phyloP scores from a whole-genome alignment of 164 flowering plant genomes.

The Hamamelis virginiana region DNA sequence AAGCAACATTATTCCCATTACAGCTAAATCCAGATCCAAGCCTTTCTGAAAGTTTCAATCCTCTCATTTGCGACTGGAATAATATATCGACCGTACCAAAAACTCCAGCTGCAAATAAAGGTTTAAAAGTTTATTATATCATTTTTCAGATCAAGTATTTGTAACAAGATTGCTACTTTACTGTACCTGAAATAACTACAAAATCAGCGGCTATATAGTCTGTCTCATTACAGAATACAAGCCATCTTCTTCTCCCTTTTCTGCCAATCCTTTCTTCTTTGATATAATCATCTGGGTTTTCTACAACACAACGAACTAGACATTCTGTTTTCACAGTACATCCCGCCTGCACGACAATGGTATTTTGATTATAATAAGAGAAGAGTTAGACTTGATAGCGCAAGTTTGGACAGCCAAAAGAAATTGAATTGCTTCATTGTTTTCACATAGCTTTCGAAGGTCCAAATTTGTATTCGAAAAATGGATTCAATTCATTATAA shows the following conservation, averaged over 20 bases:
- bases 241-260: slow-evolving; percentile 46
- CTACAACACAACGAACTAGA: slow-evolving; percentile 42
- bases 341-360: slow-evolving; percentile 46
- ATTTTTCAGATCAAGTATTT: not conserved
- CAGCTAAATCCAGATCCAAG: slow-evolving; percentile 58
- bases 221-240: slow-evolving; percentile 45
- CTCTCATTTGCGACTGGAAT: slow-evolving; percentile 51
- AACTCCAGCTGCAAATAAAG: slow-evolving; percentile 44
- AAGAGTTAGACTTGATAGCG: not conserved
- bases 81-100: slow-evolving; percentile 54
- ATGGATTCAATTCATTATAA: too few species aligned
- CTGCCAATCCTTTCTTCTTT: slow-evolving; percentile 9
- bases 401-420: not conserved
- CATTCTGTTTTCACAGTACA: slow-evolving; percentile 53
- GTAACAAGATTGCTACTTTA: not conserved
- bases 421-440: too few species aligned
- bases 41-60: slow-evolving; percentile 43
- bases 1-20: slow-evolving; percentile 57
- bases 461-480: too few species aligned
- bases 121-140: not conserved
- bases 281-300: slow-evolving; percentile 18
- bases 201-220: slow-evolving; percentile 47
- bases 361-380: not conserved
- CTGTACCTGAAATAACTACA: slow-evolving; percentile 55
- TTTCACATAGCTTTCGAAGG: too few species aligned